A percentile compares a stretch with the other conserved stretches of the same genome.
phyloP scores from a whole-genome alignment of 805 yeast genomes.

The Wickerhamomyces bovis region DNA sequence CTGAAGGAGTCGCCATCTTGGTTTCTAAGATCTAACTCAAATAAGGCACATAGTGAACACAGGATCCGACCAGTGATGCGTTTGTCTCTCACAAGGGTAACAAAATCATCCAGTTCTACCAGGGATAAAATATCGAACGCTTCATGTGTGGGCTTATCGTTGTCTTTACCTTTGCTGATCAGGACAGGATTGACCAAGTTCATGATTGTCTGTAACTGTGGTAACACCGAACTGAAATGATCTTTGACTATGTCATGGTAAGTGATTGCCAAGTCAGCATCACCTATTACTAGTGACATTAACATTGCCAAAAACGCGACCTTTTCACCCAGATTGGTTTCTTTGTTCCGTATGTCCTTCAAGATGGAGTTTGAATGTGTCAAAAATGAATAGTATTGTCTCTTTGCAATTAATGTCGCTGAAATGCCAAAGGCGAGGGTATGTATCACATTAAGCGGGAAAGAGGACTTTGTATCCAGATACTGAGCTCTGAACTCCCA shows the following conservation, averaged over 20 bases:
- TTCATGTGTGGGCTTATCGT: background rate
- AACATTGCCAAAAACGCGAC: constrained; percentile 13
- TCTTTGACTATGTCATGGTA: background rate
- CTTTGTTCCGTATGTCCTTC: background rate
- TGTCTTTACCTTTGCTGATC: background rate
- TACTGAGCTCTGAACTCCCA: constrained; percentile 13
- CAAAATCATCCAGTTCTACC: constrained; percentile 17
- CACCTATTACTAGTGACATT: constrained; percentile 22
- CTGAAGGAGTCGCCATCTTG: constrained; percentile 14
- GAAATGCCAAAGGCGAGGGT: constrained; percentile 18
- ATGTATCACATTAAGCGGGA: background rate
- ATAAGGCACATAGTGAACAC: constrained; percentile 29
- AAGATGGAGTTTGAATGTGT: constrained; percentile 18
- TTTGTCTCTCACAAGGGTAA: constrained; percentile 21
- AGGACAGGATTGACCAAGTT: constrained; percentile 18
- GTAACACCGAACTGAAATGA: background rate
- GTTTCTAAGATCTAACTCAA: constrained; percentile 22
- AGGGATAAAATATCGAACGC: background rate
- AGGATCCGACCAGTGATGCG: constrained; percentile 30
- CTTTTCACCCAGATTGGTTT: background rate
- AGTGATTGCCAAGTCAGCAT: constrained; percentile 4
- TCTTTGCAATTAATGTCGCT: constrained; percentile 23
- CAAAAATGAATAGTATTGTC: constrained; percentile 23
- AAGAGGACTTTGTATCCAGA: background rate
- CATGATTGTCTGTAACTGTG: constrained; percentile 11